Evolutionary conservation across 768 basidiomycete genomes (phyloP), one percentile per base, ranked within the genome.

Genomic region (Lactifluus subvellereus): DNA sequence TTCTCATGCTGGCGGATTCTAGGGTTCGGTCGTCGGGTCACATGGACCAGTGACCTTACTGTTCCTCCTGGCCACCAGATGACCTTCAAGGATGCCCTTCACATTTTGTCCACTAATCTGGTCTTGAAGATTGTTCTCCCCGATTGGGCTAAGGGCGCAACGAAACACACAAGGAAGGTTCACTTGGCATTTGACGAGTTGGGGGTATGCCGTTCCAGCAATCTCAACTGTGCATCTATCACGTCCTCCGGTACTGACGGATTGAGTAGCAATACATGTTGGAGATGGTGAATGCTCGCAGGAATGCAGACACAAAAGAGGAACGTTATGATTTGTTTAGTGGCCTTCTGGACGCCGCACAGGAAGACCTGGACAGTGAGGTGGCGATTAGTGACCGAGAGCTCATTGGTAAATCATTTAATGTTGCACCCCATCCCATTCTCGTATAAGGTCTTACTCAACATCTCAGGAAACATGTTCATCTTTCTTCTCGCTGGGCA

Each of bases 1-100:
- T 22, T 38, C 42, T 65, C 33, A 45, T 57, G n/a, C 33, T n/a
- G 7, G 22, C 10, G 47, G 22, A 7, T 33, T 35, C 50, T 48
- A 67, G 66, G 82, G 6, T 86, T 85, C 66, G 84, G 84, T 2
- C 76, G 77, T 38, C 71, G 70, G 49, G 76, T 83, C 48, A 77
- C 78, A 5, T 84, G 81, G 82, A 72, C 72, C 38, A 80, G 81
- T 45, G 75, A 78, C 52, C 74, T 76, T 11, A 68, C 64, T 5
- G 67, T 73, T 4, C 77, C 82, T 3, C 66, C 74, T 1, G 79
- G 80, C 9, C 82, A 85, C 66, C 61, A 71, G 33, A 71, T 83
- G 69, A 73, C 79, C 20, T 83, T 81, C 73, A 80, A 79, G 64
- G 73, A 79, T 38, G 77, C 82, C 11, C 72, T 84, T 40, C 79